Evolutionary conservation across 768 basidiomycete species (phyloP), one percentile per base, ranked within the genome.

Genomic region (Pluteus cervinus): DNA sequence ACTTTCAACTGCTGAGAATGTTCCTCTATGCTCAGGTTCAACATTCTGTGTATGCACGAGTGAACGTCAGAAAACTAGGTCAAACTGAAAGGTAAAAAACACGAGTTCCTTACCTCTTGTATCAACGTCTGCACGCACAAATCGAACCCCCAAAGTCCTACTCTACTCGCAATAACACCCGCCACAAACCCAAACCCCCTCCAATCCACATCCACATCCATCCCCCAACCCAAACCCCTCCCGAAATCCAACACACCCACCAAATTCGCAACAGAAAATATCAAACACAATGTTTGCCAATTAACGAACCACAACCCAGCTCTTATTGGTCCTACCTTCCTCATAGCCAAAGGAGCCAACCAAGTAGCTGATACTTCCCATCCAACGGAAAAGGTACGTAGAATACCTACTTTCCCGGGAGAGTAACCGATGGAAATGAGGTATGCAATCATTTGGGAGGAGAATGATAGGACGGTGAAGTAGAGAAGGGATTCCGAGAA

Each of bases 111-210:
- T n/a, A 50, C 52, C 37, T 49, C 45, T 41, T 58, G 57, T n/a
- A 57, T 44, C 24, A 57, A 47, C 5, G 49, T 37, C 36, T 58
- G 57, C 3, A 45, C 51, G 26, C 49, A 48, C 14, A 58, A 48
- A 37, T 58, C 55, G 22, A 57, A 58, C 7, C 55, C 55, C 57
- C 57, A 57, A 10, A 58, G 45, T 9, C 57, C 56, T 8, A 55
- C 29, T 4, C 57, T 47, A 33, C 55, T 57, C n/a, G 48, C 26
- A 16, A 52, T 51, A 7, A 52, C 49, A 14, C 44, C 49, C 9
- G 33, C 52, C 10, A 55, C 43, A 2, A 58, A 37, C 8, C 47
- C 48, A 3, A 39, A 31, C 5, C 47, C 47, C n/a, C 33, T 28
- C n/a, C n/a, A n/a, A n/a, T n/a, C n/a, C n/a, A n/a, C n/a, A n/a